Base-by-base conservation (phyloP, 768 basidiomycete genomes). In the Boletus rex-veris region DNA sequence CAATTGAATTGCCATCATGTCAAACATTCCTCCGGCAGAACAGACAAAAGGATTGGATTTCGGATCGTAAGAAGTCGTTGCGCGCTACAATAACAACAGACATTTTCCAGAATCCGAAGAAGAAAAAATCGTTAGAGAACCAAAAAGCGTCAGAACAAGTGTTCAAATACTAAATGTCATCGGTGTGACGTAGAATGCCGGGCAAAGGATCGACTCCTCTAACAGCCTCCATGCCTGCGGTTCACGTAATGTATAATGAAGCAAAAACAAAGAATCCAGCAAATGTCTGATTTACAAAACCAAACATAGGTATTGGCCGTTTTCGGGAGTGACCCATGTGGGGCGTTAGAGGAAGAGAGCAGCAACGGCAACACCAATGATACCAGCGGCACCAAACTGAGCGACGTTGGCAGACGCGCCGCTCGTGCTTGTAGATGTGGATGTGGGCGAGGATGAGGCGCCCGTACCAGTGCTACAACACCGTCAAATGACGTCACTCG, bases 321-420 rank as follows among this genome's bases (percentile, higher is more conserved):
- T 62, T 64, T 48, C 11, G 8, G 28, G 36, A 19, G 6, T 21
- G 28, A 38, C n/a, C 48, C 41, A 7, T 12, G 24, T 11, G 16
- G 37, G n/a, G 21, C 1, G 40, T 71, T 64, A 79, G 37, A 71
- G 65, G 42, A 78, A 61, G 50, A 79, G 52, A 41, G 71, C 77
- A 49, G 65, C 75, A 31, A 73, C 55, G n/a, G 64, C 68, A 6
- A 64, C 75, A 43, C 68, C 70, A 43, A 57, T 52, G 12, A 65
- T 33, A 48, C 75, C 83, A 41, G 77, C 72, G 43, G 74, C 57
- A 39, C 75, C 77, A 45, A 79, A 74, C 33, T 73, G 78, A 45
- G 78, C 62, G 45, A 69, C 51, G 15, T 76, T 77, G 48, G 72
- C 71, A 43, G 76, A 66, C 30, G 80, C 81, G 12, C 72, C 65